phyloP scores from a whole-genome alignment of 805 yeast genomes.

The Dipodascus geniculatus region DNA sequence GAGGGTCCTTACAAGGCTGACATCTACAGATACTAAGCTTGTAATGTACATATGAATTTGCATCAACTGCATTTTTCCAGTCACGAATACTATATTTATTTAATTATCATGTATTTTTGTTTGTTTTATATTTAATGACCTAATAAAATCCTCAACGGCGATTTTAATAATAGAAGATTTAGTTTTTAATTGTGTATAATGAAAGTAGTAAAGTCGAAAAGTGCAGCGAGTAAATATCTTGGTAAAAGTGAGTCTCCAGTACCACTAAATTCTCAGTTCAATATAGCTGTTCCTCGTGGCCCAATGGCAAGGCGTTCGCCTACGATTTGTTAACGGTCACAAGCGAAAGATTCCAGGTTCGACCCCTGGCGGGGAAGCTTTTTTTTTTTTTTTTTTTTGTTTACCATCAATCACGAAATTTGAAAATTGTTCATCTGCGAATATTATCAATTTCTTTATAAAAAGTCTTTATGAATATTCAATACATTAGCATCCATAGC shows the following conservation, averaged over 20 bases:
- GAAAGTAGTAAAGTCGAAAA: neutral
- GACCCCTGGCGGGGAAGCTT: constrained; percentile 46
- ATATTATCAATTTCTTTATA: neutral
- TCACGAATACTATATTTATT: constrained; percentile 1
- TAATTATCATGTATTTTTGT: neutral
- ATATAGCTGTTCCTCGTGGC: constrained; percentile 19
- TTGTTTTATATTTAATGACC: neutral
- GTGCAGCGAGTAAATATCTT: neutral
- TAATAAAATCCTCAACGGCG: constrained; percentile 1
- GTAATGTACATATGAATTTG: constrained; percentile 12
- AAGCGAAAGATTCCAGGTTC: constrained; percentile 45
- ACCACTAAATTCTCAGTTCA: no score
- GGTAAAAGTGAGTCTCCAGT: neutral
- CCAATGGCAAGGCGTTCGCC: constrained; percentile 21
- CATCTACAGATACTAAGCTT: constrained; percentile 83
- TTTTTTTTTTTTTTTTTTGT: constrained; percentile 16
- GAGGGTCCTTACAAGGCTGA: constrained; percentile 98
- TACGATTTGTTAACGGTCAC: constrained; percentile 15
- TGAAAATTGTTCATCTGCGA: neutral
- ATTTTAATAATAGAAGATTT: neutral
- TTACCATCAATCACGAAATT: neutral
- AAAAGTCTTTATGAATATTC: neutral
- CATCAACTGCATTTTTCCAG: constrained; percentile 21
- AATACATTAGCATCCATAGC: neutral
- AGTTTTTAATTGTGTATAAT: neutral